phyloP scores from a whole-genome alignment of 1,284 basidiomycete species.

The Ustilago crameri region DNA sequence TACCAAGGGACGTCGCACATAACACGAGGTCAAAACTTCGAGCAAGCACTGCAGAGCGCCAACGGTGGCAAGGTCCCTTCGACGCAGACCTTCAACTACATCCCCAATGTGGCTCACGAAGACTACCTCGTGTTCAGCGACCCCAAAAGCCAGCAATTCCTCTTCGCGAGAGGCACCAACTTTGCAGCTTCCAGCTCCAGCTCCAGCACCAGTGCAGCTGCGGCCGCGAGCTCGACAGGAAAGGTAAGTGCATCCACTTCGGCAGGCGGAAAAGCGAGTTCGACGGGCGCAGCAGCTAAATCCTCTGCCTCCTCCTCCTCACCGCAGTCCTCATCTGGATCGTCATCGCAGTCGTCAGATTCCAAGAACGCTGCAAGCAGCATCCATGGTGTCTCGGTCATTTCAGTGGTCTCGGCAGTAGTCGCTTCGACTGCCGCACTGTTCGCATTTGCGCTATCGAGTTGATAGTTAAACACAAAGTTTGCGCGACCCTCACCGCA shows the following conservation, averaged over 20 bases:
- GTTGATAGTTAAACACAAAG: not conserved
- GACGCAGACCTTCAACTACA: conserved; percentile 53
- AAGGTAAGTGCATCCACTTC: conserved; percentile 5
- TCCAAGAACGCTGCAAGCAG: conserved; percentile 7
- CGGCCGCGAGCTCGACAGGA: conserved; percentile 6
- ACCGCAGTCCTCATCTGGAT: conserved; percentile 1
- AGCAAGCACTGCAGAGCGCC: conserved; percentile 19
- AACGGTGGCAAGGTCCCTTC: conserved; percentile 49
- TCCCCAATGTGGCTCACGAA: conserved; percentile 48
- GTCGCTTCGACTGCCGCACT: conserved; percentile 24
- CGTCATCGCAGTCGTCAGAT: conserved; percentile 1
- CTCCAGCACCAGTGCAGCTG: conserved; percentile 8
- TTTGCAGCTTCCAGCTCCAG: conserved; percentile 7
- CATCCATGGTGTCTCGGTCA: not conserved
- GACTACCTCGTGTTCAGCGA: conserved; percentile 58
- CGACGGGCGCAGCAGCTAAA: conserved; percentile 3
- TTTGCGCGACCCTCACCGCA: too few relatives aligned
- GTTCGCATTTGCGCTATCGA: conserved; percentile 13
- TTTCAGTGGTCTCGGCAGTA: conserved; percentile 13
- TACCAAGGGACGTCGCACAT: conserved; percentile 59
- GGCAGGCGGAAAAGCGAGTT: not conserved
- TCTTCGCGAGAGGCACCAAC: conserved; percentile 40
- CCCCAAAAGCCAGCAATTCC: conserved; percentile 40
- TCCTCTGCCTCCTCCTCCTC: not conserved
- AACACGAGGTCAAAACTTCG: conserved; percentile 56